phyloP scores from a whole-genome alignment of 2,329 filamentous ascomycete genomes.

The Celoporthe dispersa region DNA sequence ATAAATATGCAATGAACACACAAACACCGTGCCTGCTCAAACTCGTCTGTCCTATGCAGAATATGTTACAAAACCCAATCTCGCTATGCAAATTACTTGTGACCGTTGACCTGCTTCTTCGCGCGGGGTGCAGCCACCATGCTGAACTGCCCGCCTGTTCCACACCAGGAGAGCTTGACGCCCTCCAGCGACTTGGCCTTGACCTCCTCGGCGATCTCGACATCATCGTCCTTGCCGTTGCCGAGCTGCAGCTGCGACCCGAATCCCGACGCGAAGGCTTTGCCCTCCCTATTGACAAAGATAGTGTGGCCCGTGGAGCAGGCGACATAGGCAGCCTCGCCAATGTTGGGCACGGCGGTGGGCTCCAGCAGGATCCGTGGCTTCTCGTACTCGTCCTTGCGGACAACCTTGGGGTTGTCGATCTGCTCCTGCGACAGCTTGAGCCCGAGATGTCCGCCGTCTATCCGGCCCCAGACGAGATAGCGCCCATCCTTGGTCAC shows the following conservation, averaged over 20 bases:
- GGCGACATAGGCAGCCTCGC: conserved; percentile 49
- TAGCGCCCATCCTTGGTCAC: conserved; percentile 41
- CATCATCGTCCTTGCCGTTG: conserved; percentile 65
- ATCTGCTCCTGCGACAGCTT: conserved; percentile 53
- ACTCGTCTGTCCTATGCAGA: neutral
- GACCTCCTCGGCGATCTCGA: conserved; percentile 64
- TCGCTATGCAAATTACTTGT: conserved; percentile 27
- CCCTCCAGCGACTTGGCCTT: conserved; percentile 49
- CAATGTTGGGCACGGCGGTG: conserved; percentile 56
- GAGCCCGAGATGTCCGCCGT: conserved; percentile 47
- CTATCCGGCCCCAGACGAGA: conserved; percentile 46
- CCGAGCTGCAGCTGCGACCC: conserved; percentile 70
- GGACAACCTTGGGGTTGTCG: conserved; percentile 48
- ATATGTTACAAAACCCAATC: neutral
- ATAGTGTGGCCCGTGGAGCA: conserved; percentile 68
- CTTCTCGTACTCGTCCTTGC: conserved; percentile 58
- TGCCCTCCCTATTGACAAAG: conserved; percentile 60
- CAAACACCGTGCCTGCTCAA: neutral
- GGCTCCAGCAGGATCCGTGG: conserved; percentile 67
- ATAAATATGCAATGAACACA: no score
- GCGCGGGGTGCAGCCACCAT: conserved; percentile 30
- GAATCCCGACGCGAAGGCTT: conserved; percentile 71
- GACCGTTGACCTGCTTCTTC: conserved; percentile 14
- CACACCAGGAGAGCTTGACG: conserved; percentile 63
- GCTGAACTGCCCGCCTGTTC: conserved; percentile 65